phyloP scores from a whole-genome alignment of 495 filamentous ascomycete genomes.

The Penicillium longicatenatum region DNA sequence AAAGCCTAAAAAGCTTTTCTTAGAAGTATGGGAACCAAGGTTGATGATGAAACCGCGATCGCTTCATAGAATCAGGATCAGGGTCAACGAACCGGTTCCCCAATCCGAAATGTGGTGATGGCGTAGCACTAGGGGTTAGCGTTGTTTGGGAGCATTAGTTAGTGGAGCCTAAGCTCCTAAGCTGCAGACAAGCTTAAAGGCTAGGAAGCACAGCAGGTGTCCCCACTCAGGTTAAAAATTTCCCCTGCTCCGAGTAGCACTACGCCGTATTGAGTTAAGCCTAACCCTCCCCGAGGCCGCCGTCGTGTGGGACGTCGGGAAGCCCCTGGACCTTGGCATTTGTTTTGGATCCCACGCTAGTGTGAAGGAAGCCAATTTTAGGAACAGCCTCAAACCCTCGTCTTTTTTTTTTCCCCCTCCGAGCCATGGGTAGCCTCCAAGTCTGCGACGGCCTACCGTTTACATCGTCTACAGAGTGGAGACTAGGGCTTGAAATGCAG shows the following conservation, averaged over 20 bases:
- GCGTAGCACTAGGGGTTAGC: slow-evolving; percentile 16
- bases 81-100: slow-evolving; percentile 26
- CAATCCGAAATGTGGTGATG: slow-evolving; percentile 6
- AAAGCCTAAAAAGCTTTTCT: slow-evolving; percentile 3
- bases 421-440: neutral
- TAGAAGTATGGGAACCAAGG: neutral
- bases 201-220: slow-evolving; percentile 5
- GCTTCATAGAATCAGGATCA: slow-evolving; percentile 16
- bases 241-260: slow-evolving; percentile 14
- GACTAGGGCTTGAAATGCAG: slow-evolving; percentile 10
- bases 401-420: neutral
- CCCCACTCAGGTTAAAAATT: slow-evolving; percentile 1
- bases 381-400: neutral
- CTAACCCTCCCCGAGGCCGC: slow-evolving; percentile 8
- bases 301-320: slow-evolving; percentile 11
- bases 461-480: neutral
- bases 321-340: slow-evolving; percentile 10
- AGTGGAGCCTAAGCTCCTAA: slow-evolving; percentile 14
- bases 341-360: neutral
- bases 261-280: slow-evolving; percentile 13
- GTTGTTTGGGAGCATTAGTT: slow-evolving; percentile 17
- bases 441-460: neutral
- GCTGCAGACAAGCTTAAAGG: slow-evolving; percentile 15
- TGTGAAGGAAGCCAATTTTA: slow-evolving; percentile 7
- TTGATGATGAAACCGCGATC: slow-evolving; percentile 25